A percentile compares a stretch with the other conserved stretches of the same genome.
Evolutionary conservation across 768 basidiomycete species (phyloP).

Genomic region (Asterophora parasitica): DNA sequence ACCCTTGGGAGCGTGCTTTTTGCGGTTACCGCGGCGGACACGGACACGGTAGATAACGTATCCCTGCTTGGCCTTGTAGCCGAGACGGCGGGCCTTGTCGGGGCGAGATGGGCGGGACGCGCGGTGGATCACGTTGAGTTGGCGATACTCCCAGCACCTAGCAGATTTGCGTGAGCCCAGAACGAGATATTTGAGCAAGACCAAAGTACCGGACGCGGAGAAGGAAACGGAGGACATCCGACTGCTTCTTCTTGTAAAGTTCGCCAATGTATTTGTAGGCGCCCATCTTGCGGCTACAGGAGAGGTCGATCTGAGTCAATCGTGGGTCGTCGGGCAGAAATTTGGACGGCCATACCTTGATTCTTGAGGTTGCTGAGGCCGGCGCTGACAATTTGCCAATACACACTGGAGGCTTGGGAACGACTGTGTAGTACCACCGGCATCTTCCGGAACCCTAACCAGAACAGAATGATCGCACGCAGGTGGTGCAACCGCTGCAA

Average conservation of each 20-base stretch:
- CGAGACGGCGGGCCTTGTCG: slow-evolving; percentile 97
- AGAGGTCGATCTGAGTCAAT: neutral
- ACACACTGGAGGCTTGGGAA: slow-evolving; percentile 23
- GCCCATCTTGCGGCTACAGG: slow-evolving; percentile 63
- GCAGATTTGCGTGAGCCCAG: slow-evolving; percentile 1
- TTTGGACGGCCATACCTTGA: slow-evolving; percentile 25
- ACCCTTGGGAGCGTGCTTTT: slow-evolving; percentile 99
- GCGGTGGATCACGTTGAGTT: slow-evolving; percentile 96
- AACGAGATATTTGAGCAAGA: neutral
- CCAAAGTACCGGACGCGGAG: slow-evolving; percentile 83
- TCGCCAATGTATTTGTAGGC: slow-evolving; percentile 97
- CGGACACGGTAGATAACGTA: slow-evolving; percentile 97
- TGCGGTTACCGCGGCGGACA: slow-evolving; percentile 97
- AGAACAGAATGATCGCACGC: too few relatives aligned
- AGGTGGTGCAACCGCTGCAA: too few relatives aligned
- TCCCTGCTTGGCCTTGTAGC: slow-evolving; percentile 99
- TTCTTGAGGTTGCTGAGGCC: slow-evolving; percentile 33
- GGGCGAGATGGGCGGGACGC: slow-evolving; percentile 97
- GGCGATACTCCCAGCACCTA: slow-evolving; percentile 90
- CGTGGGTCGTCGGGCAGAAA: neutral
- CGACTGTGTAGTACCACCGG: slow-evolving; percentile 35
- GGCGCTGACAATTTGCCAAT: slow-evolving; percentile 18
- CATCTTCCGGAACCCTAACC: slow-evolving; percentile 20
- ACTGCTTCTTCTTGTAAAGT: slow-evolving; percentile 98
- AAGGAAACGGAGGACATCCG: slow-evolving; percentile 95